Base-by-base conservation (phyloP, 495 filamentous ascomycete species). In the Podospora bellae-mahoneyi region DNA sequence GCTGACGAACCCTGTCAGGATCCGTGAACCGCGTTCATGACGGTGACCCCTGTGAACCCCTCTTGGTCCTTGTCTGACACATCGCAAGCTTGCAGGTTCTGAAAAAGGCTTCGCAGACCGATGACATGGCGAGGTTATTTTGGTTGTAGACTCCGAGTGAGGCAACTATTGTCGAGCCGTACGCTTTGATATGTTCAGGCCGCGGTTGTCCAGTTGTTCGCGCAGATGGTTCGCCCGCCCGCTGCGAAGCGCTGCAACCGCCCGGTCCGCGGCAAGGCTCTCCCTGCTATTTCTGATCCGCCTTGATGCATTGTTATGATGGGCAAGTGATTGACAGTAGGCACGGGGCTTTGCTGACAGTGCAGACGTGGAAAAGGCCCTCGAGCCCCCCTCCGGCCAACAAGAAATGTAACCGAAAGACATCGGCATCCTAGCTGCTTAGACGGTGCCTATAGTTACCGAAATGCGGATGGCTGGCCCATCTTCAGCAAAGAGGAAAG, bases 1-100 rank as follows among this genome's bases (percentile, higher is more conserved):
- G 72, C 66, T 72, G 75, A 69, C 69, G 73, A 78, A 67, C 74
- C 70, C 64, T 75, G 67, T 68, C 68, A 57, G 39, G 39, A 68
- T 68, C 68, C 70, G 69, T 66, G 64, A 48, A 48, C 39, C 6
- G 6, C 39, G 2, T 67, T 57, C 30, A 68, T 30, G 60, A 60
- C 70, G 27, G 32, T 67, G 68, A 70, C 72, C 77, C 72, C 26
- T 62, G 60, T 62, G 60, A 39, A 28, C 60, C 30, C 7, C 19
- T 28, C 60, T 62, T 30, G 18, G 19, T 27, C 26, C 26, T 10
- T 5, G 15, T 7, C 28, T 7, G 30, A 32, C 23, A 23, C 23
- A 23, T 1, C 23, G 23, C 1, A 23, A 23, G 23, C 23, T 23
- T 23, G 23, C 23, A 23, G 23, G 23, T 23, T 23, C 23, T 23